Base-by-base conservation (phyloP, 83 land plant species). In the Diphasiastrum complanatum region DNA sequence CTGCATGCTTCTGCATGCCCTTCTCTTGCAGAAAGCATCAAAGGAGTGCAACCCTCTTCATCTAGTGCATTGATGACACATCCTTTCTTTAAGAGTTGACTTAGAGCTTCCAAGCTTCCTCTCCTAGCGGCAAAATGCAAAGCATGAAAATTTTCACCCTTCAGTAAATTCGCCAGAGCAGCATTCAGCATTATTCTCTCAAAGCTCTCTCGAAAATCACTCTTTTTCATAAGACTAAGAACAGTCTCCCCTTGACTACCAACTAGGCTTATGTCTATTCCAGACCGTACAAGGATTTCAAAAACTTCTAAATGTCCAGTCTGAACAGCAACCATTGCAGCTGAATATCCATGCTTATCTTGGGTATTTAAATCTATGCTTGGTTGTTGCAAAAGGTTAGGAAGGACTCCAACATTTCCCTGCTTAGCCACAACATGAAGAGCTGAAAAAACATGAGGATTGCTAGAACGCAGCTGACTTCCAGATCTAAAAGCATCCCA, bases 21-120 rank as follows among this genome's bases (percentile, higher is more conserved):
- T 56, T 77, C 96, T 60, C 75, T 80, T 22, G 91, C 96, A n/a
- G 88, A 80, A 2, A 81, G 71, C 96, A 89, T 83, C 38, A 89
- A 67, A 16, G 96, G 92, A 3, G 88, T 89, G 76, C 81, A 81
- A 1, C 76, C 91, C 37, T 81, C 83, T 19, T 74, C 73, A 40
- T 89, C 88, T 0, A 64, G 60, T 20, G 53, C 41, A 58, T 89
- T 85, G 26, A 89, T 83, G 24, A 73, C 81, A 53, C 72, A 74
- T 14, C 87, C 90, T 27, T 67, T 63, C 26, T 79, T 71, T 29
- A 89, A 50, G 26, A 85, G 67, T 40, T 55, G 77, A 11, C 60
- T 69, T 46, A 72, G 5, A 5, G 79, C 83, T 2, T 79, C 85
- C 62, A 74, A 10, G 55, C 83, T 78, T 18, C 91, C 96, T 12